Percentiles rank a stretch among this genome's conserved stretches.
Evolutionary conservation across 2,329 filamentous ascomycete genomes (phyloP).

Genomic region (Aspergillus neotritici): DNA sequence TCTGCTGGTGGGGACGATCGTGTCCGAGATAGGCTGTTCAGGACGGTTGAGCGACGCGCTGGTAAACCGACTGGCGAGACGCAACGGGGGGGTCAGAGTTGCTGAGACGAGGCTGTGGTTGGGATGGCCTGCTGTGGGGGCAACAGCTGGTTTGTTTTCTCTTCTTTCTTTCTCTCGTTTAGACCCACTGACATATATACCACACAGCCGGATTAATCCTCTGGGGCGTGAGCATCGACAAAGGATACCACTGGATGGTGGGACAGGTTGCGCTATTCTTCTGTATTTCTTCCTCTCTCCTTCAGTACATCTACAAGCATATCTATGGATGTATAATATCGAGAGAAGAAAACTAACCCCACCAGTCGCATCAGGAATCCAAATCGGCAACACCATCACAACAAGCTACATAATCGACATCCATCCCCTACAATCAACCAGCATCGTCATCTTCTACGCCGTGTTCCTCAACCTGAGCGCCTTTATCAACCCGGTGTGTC

Average conservation of each 20-base stretch:
- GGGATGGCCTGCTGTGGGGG: constrained; percentile 47
- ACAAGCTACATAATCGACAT: constrained; percentile 52
- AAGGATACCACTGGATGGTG: constrained; percentile 52
- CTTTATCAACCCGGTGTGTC: constrained; percentile 40
- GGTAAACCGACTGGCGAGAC: constrained; percentile 42
- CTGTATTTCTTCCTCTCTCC: constrained; percentile 35
- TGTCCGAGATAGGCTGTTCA: constrained; percentile 49
- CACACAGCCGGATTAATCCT: constrained; percentile 44
- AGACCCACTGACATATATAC: background rate
- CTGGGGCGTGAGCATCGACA: constrained; percentile 53
- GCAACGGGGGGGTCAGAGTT: constrained; percentile 40
- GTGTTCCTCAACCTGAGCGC: constrained; percentile 50
- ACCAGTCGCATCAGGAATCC: constrained; percentile 50
- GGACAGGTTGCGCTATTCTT: constrained; percentile 53
- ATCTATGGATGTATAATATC: background rate
- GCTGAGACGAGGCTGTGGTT: constrained; percentile 55
- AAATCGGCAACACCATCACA: constrained; percentile 52
- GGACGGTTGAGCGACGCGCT: constrained; percentile 51
- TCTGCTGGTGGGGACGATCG: constrained; percentile 48
- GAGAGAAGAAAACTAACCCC: background rate
- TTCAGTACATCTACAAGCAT: background rate
- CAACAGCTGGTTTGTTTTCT: constrained; percentile 37
- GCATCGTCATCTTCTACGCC: constrained; percentile 51
- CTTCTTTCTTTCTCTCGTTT: background rate
- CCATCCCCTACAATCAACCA: constrained; percentile 52